Evolutionary conservation across 192 early-diverging fungal species (phyloP).

Genomic region (Spizellomyces sp.): DNA sequence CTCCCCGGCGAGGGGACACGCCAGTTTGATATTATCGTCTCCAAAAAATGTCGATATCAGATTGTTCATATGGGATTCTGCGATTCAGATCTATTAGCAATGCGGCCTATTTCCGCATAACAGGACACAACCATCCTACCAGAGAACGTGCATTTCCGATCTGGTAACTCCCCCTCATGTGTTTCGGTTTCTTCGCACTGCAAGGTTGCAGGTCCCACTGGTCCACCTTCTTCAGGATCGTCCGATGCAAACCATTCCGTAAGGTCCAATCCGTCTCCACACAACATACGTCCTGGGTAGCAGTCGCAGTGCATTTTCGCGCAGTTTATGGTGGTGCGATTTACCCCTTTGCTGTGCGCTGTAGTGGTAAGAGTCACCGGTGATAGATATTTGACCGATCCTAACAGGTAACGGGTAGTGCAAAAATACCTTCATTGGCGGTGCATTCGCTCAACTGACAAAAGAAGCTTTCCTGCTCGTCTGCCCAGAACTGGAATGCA

Average conservation of each 20-base stretch:
- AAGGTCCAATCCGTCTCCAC: constrained; percentile 80
- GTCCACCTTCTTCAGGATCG: constrained; percentile 74
- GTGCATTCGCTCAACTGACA: constrained; percentile 79
- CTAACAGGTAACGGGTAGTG: neutral
- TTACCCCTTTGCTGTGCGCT: constrained; percentile 50
- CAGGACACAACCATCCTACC: constrained; percentile 37
- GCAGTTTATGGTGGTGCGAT: constrained; percentile 69
- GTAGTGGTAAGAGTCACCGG: constrained; percentile 5
- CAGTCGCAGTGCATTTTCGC: constrained; percentile 78
- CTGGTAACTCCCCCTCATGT: constrained; percentile 11
- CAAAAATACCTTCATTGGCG: constrained; percentile 58
- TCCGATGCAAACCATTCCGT: constrained; percentile 66
- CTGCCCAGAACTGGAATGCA: constrained; percentile 73
- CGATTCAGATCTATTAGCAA: neutral
- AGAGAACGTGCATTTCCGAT: constrained; percentile 60
- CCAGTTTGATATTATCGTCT: constrained; percentile 78
- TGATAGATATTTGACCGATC: neutral
- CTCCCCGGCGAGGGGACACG: constrained; percentile 75
- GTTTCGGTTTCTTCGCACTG: constrained; percentile 28
- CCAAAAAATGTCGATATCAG: constrained; percentile 79
- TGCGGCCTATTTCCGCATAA: neutral
- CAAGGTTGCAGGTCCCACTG: constrained; percentile 53
- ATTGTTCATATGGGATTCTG: constrained; percentile 83
- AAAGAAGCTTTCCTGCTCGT: constrained; percentile 85
- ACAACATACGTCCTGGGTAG: constrained; percentile 77